Evolutionary conservation across 1,284 basidiomycete species (phyloP), one percentile per base, ranked within the genome.

Genomic region (Sanghuangporus sanghuang): DNA sequence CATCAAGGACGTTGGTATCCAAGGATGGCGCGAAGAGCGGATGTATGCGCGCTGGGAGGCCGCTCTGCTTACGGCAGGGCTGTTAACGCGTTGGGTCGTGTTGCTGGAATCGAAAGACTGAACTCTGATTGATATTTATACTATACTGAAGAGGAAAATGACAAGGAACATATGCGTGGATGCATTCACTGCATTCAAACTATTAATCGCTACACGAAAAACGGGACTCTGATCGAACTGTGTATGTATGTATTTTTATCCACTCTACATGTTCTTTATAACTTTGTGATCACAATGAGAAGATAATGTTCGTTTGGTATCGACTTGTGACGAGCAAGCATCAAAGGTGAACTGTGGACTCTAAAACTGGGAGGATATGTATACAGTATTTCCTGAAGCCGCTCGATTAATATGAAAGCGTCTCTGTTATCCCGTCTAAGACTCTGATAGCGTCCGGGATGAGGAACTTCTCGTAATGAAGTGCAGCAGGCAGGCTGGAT

Each of bases 401-500:
- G n/a, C 6, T 57, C 2, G 11, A 42, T 21, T 68, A 95, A 74
- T 90, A 96, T 36, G 80, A 77, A 71, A 96, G 77, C 2, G 93
- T 94, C 74, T 95, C 90, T 52, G 95, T 81, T 16, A 96, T 79
- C 36, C 87, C 90, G 72, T 96, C 94, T 63, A 95, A 74, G 61
- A 96, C 80, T 57, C 93, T 83, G 64, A 96, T 80, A 3, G 89
- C 80, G 71, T 96, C 94, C 0, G 94, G 94, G 71, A 95, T 87
- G 75, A 91, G 87, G 74, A 96, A 96, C 73, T 93, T 95, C 78
- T 96, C 94, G 70, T 86, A 96, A 57, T 90, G 87, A 68, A 96
- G 78, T 32, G 86, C 89, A 21, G 87, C 86, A 1, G 94, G 94
- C 4, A 87, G 85, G 68, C 93, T 94, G 68, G 58, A 57, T 54